Evolutionary conservation across 2,329 filamentous ascomycete species (phyloP), one percentile per base, ranked within the genome.

Genomic region (Colletotrichum liriopes): DNA sequence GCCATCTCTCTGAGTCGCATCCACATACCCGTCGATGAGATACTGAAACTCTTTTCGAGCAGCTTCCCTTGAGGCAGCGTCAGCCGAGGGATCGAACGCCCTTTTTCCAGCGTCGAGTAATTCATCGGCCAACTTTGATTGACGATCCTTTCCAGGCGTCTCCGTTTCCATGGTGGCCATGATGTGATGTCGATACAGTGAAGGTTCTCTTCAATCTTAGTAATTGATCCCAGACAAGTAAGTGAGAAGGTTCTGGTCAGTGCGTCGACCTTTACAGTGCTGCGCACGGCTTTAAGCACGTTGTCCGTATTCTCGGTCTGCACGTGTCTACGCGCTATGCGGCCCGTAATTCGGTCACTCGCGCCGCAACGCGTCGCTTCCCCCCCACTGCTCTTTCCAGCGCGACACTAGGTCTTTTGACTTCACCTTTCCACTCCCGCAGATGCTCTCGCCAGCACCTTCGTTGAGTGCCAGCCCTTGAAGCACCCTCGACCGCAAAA

Each of bases 21-120:
- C 39, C 14, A 62, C 74, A 75, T 82, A 89, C 88, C 82, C 85
- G 65, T 85, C 81, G 39, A 90, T 80, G 55, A 89, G 78, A n/a
- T 83, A 78, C 54, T 85, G 79, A 58, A 89, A 88, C 63, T 85
- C 82, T 49, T 52, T 63, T 49, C 63, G 76, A 14, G 83, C 82
- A 3, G 79, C 78, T 66, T 82, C 77, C 54, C 82, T 82, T 11
- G 77, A 78, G 49, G 77, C 75, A 9, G 78, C 76, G 52, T 83
- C 79, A 14, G 77, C 74, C 5, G 79, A 81, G 2, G 88, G 87
- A 62, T 86, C 81, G 69, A 88, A 90, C 1, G 88, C 88, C 52
- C 83, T 85, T 37, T 81, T 85, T 5, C 84, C 87, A 18, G 82
- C 77, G 51, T 84, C 80, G 43, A 84, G 77, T 47, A 84, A 77